Percentiles rank a stretch among this genome's conserved stretches.
Conservation (phyloP, 805 yeast genomes). For the Candida qinlingensis region DNA sequence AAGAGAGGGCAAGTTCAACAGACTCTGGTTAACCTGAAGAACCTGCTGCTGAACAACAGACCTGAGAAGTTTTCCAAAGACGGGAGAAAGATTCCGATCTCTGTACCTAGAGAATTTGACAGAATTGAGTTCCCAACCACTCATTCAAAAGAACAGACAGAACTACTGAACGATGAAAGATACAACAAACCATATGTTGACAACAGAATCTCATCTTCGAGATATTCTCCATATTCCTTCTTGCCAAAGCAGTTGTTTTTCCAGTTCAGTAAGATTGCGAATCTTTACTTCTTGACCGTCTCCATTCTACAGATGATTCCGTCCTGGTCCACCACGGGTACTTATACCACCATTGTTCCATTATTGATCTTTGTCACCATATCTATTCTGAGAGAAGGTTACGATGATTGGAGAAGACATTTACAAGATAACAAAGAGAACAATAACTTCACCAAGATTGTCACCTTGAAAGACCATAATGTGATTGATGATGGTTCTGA, state of each 20-base stretch:
- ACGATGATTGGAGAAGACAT: constrained; percentile 87
- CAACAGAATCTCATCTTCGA: constrained; percentile 79
- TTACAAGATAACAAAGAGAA: constrained; percentile 82
- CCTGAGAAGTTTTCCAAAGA: constrained; percentile 49
- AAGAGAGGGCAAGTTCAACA: constrained; percentile 19
- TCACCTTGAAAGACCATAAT: constrained; percentile 25
- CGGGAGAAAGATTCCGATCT: constrained; percentile 75
- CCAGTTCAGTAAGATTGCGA: constrained; percentile 91
- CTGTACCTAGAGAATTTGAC: constrained; percentile 34
- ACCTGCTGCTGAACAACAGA: constrained; percentile 40
- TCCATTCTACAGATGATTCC: constrained; percentile 95
- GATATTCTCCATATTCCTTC: constrained; percentile 75
- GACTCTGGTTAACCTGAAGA: constrained; percentile 21
- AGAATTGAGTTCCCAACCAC: constrained; percentile 28
- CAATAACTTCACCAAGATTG: constrained; percentile 42
- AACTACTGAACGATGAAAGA: constrained; percentile 62
- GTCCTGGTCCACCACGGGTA: constrained; percentile 95
- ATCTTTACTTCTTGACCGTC: constrained; percentile 81
- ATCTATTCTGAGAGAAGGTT: constrained; percentile 89
- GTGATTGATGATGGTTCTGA: not conserved
- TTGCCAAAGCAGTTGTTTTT: constrained; percentile 84
- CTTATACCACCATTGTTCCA: constrained; percentile 90
- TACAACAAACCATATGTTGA: constrained; percentile 51
- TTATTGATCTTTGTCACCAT: constrained; percentile 79
- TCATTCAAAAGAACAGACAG: constrained; percentile 14